Evolutionary conservation across 2,329 filamentous ascomycete genomes (phyloP).

Genomic region (Stromatinia cepivora): DNA sequence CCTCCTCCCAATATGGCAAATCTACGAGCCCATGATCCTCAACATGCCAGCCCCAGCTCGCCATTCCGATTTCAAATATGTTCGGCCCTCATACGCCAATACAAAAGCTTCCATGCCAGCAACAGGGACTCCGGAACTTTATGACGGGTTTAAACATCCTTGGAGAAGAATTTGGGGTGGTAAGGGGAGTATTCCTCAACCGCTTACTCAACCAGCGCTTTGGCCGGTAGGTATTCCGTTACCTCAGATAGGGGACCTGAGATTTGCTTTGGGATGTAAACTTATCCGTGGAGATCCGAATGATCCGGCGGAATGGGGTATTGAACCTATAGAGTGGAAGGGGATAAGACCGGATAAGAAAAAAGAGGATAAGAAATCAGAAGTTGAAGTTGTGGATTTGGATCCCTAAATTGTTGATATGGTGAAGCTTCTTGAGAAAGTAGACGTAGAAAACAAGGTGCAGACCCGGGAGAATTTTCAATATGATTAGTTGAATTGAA

Average conservation of each 20-base stretch:
- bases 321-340: background rate
- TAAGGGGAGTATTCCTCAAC: background rate
- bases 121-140: background rate
- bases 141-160: background rate
- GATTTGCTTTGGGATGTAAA: background rate
- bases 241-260: rapidly evolving
- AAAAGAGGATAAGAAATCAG: too few species aligned
- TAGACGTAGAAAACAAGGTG: too few species aligned
- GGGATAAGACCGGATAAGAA: background rate
- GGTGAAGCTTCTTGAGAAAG: too few species aligned
- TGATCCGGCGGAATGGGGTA: too few species aligned
- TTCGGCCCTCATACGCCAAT: background rate
- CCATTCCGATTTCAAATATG: background rate
- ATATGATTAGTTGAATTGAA: too few species aligned
- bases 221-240: background rate
- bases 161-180: background rate
- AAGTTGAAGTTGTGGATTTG: background rate
- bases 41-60: background rate
- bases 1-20: background rate
- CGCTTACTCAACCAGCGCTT: background rate
- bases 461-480: too few species aligned
- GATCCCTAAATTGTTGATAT: background rate
- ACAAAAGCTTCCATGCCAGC: background rate
- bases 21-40: conserved; percentile 16
- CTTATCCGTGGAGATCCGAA: background rate